Base-by-base conservation (phyloP, 345 rosid species). In the Moringa oleifera region DNA sequence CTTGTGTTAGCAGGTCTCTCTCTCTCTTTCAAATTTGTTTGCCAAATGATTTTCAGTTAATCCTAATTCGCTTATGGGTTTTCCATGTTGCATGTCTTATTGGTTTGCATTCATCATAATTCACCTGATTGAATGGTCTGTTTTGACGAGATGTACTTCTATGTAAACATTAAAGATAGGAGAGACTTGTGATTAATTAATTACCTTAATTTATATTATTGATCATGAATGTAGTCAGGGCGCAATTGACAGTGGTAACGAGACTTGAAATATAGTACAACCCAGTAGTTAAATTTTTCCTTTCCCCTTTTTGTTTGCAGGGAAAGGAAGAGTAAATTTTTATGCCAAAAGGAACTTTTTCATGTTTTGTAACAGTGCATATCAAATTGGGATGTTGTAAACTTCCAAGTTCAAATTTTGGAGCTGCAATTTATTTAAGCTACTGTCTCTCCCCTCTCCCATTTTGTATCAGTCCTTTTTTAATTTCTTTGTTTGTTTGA, bases 1-100 rank as follows among this genome's bases (percentile, higher is more conserved):
- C 97, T 66, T 85, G 98, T 63, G 94, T 84, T 59, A 92, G 98
- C 97, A 92, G 98, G 98, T 92, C 50, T 37, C 33, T 58, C 49
- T 46, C 46, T 25, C 1, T 61, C 49, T 28, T 8, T 20, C 20
- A 41, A 41, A 2, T 28, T 8, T 28, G 33, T 28, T 28, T 28
- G 33, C 33, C 8, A 28, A 12, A 18, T 47, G 51, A 47, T 47
- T 2, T 47, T 17, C 51, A 47, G 51, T 47, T 47, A 12, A 47
- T 18, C 15, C 51, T 47, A 47, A 12, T 47, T 47, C 33, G 8
- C 33, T 8, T 2, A 2, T 28, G 8, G 8, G 3, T 28, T 28
- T 3, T 8, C 5, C 8, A 2, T 28, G 3, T 28, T 28, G 33
- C 33, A 31, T 58, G n/a, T 57, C 54, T 5, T 9, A 9, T 56